phyloP scores from a whole-genome alignment of 257 asterid species.

The Nicotiana otophora region DNA sequence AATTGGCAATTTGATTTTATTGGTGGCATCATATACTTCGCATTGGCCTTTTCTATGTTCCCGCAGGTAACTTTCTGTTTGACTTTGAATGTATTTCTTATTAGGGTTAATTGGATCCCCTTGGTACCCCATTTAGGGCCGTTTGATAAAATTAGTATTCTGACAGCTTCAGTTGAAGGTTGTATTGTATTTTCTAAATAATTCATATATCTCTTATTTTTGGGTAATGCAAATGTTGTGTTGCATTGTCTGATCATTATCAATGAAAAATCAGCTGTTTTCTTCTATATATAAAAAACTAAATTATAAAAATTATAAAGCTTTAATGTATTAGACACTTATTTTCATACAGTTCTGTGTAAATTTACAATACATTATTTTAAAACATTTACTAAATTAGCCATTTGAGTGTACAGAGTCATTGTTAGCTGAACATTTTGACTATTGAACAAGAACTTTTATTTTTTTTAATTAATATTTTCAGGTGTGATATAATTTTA shows the following conservation, averaged over 20 bases:
- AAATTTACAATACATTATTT: neutral
- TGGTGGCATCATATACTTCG: constrained; percentile 89
- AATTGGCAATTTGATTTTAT: constrained; percentile 98
- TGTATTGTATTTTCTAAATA: neutral
- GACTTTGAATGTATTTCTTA: neutral
- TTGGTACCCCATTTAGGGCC: neutral
- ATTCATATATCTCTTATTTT: neutral
- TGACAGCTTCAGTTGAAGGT: neutral
- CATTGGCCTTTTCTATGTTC: constrained; percentile 89
- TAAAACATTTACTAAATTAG: neutral
- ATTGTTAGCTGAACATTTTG: neutral
- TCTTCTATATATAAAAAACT: neutral
- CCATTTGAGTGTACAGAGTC: neutral
- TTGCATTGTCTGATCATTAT: neutral
- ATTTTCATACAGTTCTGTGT: neutral
- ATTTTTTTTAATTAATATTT: neutral
- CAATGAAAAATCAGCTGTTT: neutral
- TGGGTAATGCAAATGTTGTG: neutral
- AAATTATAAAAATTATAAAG: neutral
- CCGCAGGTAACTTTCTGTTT: constrained; percentile 61
- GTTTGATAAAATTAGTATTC: neutral
- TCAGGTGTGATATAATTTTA: neutral
- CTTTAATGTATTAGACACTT: neutral
- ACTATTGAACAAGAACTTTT: neutral
- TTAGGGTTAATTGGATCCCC: neutral